Base-by-base conservation (phyloP, 768 basidiomycete species). In the Tricholoma sp. region DNA sequence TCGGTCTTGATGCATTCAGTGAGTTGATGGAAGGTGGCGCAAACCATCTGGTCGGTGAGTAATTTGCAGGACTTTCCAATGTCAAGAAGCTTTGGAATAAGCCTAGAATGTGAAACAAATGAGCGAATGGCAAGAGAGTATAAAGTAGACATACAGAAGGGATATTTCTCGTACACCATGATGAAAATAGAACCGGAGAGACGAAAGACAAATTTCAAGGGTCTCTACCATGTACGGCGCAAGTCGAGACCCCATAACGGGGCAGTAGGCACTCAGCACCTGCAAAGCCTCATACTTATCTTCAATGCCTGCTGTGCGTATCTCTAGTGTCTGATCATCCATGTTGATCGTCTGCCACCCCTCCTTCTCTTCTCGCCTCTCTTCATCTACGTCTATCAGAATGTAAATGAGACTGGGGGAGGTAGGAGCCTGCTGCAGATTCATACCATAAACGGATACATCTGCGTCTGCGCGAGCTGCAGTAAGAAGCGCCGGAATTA, bases 271-370 rank as follows among this genome's bases (percentile, higher is more conserved):
- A 14, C 91, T 82, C 7, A 93, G 77, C n/a, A 88, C 91, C 64
- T 91, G 88, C 61, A 92, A 90, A 1, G 91, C 91, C 64, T 90
- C 87, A 56, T 89, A 89, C 64, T 92, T 93, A 62, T 94, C 90
- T 64, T 93, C 90, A 63, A 94, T 83, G 0, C 83, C 82, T 0
- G 88, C 83, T 3, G 90, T 92, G 54, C 86, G 81, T 60, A 92
- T 89, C 1, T 86, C 88, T 22, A 91, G 77, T 16, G 82, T 80
- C 51, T 86, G 84, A 0, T 90, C 90, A 50, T 91, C 88, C 77
- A 91, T 82, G 3, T 78, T 76, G 59, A 92, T 79, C 1, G 85
- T 88, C 64, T 89, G 88, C 85, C 84, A 92, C 11, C 88, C 88
- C 14, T 91, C 88, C 12, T 82, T 79, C 19, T 85, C 84, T 45